Percentiles rank a stretch among this genome's conserved stretches.
phyloP scores from a whole-genome alignment of 2,329 filamentous ascomycete genomes.

The Coniella lustricola region DNA sequence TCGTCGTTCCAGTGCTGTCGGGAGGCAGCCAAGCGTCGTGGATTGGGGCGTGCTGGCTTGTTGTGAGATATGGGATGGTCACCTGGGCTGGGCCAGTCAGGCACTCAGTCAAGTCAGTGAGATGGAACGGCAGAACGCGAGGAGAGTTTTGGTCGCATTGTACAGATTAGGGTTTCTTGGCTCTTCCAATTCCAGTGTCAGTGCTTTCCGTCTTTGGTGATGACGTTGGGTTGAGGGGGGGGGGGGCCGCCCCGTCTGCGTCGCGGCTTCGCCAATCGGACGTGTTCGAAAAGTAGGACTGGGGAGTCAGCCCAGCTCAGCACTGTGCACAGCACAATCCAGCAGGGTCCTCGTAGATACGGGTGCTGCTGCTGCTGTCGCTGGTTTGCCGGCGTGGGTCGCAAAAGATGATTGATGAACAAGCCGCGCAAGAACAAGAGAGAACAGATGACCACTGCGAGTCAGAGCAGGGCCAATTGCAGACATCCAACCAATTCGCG shows the following conservation, averaged over 20 bases:
- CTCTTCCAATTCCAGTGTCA: background rate
- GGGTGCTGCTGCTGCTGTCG: too few relatives aligned
- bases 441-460: background rate
- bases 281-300: background rate
- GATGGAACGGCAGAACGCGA: too few relatives aligned
- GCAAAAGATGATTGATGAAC: too few relatives aligned
- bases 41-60: background rate
- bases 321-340: background rate
- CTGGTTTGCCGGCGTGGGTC: too few relatives aligned
- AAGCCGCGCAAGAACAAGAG: too few relatives aligned
- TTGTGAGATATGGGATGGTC: background rate
- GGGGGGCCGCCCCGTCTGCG: background rate
- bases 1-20: background rate
- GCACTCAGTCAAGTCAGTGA: too few relatives aligned
- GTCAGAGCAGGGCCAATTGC: background rate
- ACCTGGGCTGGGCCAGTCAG: too few relatives aligned
- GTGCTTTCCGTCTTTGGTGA: background rate
- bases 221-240: background rate
- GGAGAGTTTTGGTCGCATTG: background rate
- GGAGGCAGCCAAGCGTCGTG: background rate
- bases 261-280: background rate
- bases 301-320: background rate
- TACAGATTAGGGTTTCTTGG: slow-evolving; percentile 1
- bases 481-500: background rate
- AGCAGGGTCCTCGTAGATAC: too few relatives aligned